Evolutionary conservation across 768 basidiomycete genomes (phyloP).

Genomic region (Suillus weaverae): DNA sequence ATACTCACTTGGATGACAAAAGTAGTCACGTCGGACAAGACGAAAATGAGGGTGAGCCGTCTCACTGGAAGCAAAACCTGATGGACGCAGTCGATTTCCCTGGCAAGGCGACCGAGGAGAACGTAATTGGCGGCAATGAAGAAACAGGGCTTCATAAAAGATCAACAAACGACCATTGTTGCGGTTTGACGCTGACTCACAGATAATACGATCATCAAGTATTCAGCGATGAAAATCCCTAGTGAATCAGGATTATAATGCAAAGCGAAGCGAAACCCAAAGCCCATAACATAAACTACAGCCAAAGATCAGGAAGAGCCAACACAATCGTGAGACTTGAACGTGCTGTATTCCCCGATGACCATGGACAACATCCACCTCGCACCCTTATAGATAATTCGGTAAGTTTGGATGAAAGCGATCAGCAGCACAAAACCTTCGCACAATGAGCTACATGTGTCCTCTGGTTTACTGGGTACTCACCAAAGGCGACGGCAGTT

Average conservation of each 20-base stretch:
- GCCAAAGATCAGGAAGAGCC: not conserved
- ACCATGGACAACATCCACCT: slow-evolving; percentile 63
- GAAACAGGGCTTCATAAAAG: slow-evolving; percentile 56
- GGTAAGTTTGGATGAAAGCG: slow-evolving; percentile 45
- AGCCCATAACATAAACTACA: slow-evolving; percentile 56
- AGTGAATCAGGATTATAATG: slow-evolving; percentile 53
- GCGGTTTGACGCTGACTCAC: slow-evolving; percentile 23
- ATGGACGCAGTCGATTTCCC: slow-evolving; percentile 44
- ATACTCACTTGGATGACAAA: slow-evolving; percentile 60
- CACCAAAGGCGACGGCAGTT: slow-evolving; percentile 52
- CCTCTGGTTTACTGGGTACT: slow-evolving; percentile 9
- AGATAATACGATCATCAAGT: slow-evolving; percentile 61
- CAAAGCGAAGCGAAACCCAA: slow-evolving; percentile 56
- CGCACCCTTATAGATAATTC: slow-evolving; percentile 45
- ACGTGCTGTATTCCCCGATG: slow-evolving; percentile 59
- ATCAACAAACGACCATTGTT: not conserved
- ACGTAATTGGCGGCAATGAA: slow-evolving; percentile 73
- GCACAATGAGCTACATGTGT: not conserved
- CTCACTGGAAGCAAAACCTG: slow-evolving; percentile 50
- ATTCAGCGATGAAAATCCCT: slow-evolving; percentile 54
- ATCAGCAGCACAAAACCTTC: slow-evolving; percentile 40
- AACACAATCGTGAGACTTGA: not conserved
- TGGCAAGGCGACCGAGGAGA: slow-evolving; percentile 61
- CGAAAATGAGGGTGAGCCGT: slow-evolving; percentile 56
- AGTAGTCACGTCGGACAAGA: slow-evolving; percentile 62